Conservation (phyloP, 2,329 filamentous ascomycete genomes). For the Aureobasidium subglaciale region DNA sequence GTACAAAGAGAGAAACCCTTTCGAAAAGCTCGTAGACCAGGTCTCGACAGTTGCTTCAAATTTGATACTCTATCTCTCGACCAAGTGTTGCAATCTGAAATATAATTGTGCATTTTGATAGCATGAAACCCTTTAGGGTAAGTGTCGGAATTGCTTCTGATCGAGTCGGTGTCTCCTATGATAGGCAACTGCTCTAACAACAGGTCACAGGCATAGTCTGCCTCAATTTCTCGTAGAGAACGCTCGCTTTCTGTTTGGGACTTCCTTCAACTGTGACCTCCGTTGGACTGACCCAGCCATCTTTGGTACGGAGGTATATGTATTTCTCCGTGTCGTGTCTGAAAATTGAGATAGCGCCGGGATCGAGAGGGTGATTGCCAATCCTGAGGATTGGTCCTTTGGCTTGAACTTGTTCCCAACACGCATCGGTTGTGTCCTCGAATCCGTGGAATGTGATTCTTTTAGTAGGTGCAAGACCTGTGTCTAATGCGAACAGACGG, state of each 20-base stretch:
- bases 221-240: not conserved
- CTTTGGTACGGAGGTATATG: conserved; percentile 1
- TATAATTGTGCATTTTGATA: too few species aligned
- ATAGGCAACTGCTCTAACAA: too few species aligned
- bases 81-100: too few species aligned
- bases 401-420: not conserved
- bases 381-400: not conserved
- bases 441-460: conserved; percentile 9
- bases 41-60: too few species aligned
- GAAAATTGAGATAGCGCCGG: not conserved
- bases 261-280: conserved; percentile 9
- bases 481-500: conserved; percentile 54
- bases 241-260: not conserved
- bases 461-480: not conserved
- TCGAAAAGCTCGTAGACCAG: too few species aligned
- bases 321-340: not conserved
- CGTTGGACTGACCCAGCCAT: conserved; percentile 1
- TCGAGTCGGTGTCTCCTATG: too few species aligned
- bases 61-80: too few species aligned
- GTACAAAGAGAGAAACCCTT: too few species aligned
- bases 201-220: not conserved
- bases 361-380: not conserved
- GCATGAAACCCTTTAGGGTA: too few species aligned
- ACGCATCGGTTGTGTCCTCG: conserved; percentile 6
- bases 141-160: not conserved